A percentile compares a stretch with the other conserved stretches of the same genome.
Conservation (phyloP, 192 early-diverging fungal species). For the Gryganskiella cystojenkinii region DNA sequence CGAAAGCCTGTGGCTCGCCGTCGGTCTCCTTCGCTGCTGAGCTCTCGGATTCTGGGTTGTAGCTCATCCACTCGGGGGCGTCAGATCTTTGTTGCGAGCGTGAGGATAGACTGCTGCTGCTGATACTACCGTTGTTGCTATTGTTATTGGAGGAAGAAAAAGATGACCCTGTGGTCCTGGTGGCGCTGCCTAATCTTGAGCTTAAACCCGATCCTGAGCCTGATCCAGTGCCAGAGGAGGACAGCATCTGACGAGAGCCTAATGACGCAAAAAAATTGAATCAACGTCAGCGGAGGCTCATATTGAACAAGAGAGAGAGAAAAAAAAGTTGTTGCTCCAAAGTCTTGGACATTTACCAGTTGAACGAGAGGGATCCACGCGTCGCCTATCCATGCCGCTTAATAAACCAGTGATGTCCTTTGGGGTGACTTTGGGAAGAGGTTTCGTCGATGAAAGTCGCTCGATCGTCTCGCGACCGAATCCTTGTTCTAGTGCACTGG, state of each 20-base stretch:
- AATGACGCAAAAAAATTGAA: background rate
- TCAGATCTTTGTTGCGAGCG: conserved; percentile 41
- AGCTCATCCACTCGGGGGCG: conserved; percentile 72
- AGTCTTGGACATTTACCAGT: too few species aligned
- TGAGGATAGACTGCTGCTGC: conserved; percentile 3
- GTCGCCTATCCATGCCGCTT: conserved; percentile 46
- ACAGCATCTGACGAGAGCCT: too few species aligned
- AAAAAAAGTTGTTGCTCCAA: background rate
- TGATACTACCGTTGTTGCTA: conserved; percentile 9
- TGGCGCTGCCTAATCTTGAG: conserved; percentile 16
- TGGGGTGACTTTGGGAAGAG: conserved; percentile 42
- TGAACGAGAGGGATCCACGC: conserved; percentile 19
- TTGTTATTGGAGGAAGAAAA: conserved; percentile 3
- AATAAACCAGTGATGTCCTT: conserved; percentile 49
- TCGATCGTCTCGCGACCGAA: conserved; percentile 51
- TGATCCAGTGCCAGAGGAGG: conserved; percentile 10
- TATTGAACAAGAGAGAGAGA: too few species aligned
- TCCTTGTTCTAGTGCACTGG: conserved; percentile 46
- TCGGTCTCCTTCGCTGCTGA: conserved; percentile 26
- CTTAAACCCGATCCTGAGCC: conserved; percentile 1
- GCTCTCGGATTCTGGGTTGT: conserved; percentile 60
- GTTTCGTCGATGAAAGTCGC: conserved; percentile 34
- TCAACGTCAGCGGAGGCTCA: background rate
- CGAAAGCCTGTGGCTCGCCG: conserved; percentile 50
- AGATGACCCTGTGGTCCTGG: conserved; percentile 17